phyloP scores from a whole-genome alignment of 257 asterid species.

The Ilex aquifolium region DNA sequence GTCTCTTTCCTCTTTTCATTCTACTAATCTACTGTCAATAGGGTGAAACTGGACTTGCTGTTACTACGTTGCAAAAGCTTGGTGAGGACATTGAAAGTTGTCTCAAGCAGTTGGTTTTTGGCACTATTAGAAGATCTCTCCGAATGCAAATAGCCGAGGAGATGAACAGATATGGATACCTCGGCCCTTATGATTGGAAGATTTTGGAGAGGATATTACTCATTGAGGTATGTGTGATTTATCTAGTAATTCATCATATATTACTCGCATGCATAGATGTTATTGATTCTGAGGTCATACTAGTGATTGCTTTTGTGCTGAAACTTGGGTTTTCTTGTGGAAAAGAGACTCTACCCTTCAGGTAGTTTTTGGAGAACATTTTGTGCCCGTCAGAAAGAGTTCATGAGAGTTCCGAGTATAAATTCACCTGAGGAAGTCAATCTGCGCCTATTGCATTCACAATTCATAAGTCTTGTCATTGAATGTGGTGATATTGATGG shows the following conservation, averaged over 20 bases:
- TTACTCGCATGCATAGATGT: slow-evolving; percentile 17
- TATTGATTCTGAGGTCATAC: slow-evolving; percentile 2
- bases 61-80: slow-evolving; percentile 85
- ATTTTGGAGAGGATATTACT: slow-evolving; percentile 72
- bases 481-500: slow-evolving; percentile 94
- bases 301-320: slow-evolving; percentile 37
- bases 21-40: slow-evolving; percentile 27
- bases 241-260: slow-evolving; percentile 14
- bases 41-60: slow-evolving; percentile 93
- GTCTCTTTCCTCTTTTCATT: slow-evolving; percentile 11
- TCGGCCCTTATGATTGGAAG: slow-evolving; percentile 71
- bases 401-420: slow-evolving; percentile 35
- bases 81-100: slow-evolving; percentile 86
- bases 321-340: slow-evolving; percentile 36
- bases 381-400: slow-evolving; percentile 45
- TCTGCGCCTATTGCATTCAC: slow-evolving; percentile 55
- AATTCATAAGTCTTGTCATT: slow-evolving; percentile 36
- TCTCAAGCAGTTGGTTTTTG: slow-evolving; percentile 75
- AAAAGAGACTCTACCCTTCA: slow-evolving; percentile 94
- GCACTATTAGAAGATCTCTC: slow-evolving; percentile 86
- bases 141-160: slow-evolving; percentile 72
- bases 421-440: slow-evolving; percentile 35
- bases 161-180: slow-evolving; percentile 63
- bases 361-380: slow-evolving; percentile 68
- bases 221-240: slow-evolving; percentile 63